Conservation (phyloP, 2,329 filamentous ascomycete species). For the Bertia moriformis region DNA sequence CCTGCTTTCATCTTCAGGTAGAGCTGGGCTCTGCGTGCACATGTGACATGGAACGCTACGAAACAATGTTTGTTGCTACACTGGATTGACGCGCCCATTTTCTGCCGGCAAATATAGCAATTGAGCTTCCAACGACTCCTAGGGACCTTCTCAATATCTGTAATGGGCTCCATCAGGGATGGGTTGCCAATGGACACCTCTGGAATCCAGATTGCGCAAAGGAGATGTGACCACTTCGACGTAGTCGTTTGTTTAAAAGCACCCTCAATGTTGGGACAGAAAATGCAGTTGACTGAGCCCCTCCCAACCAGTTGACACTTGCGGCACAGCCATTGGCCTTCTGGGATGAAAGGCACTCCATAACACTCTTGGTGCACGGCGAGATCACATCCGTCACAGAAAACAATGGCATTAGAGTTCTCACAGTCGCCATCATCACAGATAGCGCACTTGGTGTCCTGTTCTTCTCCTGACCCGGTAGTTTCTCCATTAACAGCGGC, state of each 20-base stretch:
- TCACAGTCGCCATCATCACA: conserved; percentile 99
- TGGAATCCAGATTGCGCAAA: conserved; percentile 97
- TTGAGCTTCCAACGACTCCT: conserved; percentile 83
- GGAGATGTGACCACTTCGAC: conserved; percentile 88
- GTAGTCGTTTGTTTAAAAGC: conserved; percentile 97
- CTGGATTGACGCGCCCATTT: conserved; percentile 96
- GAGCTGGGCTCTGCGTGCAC: conserved; percentile 71
- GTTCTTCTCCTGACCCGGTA: conserved; percentile 68
- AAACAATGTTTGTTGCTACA: conserved; percentile 97
- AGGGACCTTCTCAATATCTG: conserved; percentile 94
- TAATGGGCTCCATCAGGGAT: conserved; percentile 95
- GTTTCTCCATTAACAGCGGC: conserved; percentile 91
- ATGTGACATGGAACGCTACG: conserved; percentile 92
- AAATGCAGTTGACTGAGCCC: conserved; percentile 84
- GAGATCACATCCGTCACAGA: conserved; percentile 93
- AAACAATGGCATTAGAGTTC: conserved; percentile 97
- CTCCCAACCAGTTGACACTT: conserved; percentile 93
- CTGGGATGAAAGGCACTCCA: conserved; percentile 93
- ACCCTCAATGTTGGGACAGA: conserved; percentile 92
- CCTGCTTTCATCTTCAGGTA: conserved; percentile 95
- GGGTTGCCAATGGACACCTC: conserved; percentile 91
- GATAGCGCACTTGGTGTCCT: conserved; percentile 92
- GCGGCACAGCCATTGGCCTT: conserved; percentile 94
- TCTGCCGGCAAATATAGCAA: conserved; percentile 94
- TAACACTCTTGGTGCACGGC: conserved; percentile 98